phyloP scores from a whole-genome alignment of 805 yeast species.

The Wickerhamomyces chambardii region DNA sequence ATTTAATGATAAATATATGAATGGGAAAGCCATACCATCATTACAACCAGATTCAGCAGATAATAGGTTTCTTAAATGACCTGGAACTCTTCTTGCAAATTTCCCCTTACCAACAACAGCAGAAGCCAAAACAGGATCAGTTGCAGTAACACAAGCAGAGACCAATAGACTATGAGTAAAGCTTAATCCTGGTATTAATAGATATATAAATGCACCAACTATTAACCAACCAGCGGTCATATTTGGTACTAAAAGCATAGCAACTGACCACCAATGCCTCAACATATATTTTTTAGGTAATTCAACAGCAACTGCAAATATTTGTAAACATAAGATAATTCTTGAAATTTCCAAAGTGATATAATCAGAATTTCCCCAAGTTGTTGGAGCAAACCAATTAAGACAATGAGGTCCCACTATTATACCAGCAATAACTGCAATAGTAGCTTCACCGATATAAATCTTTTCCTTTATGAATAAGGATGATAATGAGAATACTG shows the following conservation, averaged over 20 bases:
- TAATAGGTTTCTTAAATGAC: conserved; percentile 77
- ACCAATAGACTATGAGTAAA: conserved; percentile 68
- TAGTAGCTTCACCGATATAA: conserved; percentile 87
- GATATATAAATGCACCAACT: conserved; percentile 74
- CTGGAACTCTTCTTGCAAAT: conserved; percentile 85
- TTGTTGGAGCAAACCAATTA: conserved; percentile 72
- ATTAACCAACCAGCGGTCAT: conserved; percentile 90
- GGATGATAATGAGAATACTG: conserved; percentile 74
- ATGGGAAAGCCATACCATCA: conserved; percentile 96
- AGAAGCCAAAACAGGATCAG: conserved; percentile 92
- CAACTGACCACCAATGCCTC: conserved; percentile 72
- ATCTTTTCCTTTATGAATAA: conserved; percentile 74
- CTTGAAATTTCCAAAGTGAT: conserved; percentile 81
- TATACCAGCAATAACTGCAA: conserved; percentile 77
- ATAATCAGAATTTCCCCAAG: conserved; percentile 81
- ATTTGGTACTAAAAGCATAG: conserved; percentile 69
- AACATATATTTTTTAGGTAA: conserved; percentile 84
- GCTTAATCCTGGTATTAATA: conserved; percentile 60
- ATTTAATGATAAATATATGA: conserved; percentile 63
- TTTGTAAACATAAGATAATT: conserved; percentile 76
- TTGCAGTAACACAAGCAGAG: conserved; percentile 87
- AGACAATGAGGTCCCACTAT: conserved; percentile 85
- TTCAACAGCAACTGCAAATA: conserved; percentile 92
- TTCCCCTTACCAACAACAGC: conserved; percentile 94
- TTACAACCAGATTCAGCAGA: conserved; percentile 87